phyloP scores from a whole-genome alignment of 768 basidiomycete species.

The Psilocybe subaeruginosa region DNA sequence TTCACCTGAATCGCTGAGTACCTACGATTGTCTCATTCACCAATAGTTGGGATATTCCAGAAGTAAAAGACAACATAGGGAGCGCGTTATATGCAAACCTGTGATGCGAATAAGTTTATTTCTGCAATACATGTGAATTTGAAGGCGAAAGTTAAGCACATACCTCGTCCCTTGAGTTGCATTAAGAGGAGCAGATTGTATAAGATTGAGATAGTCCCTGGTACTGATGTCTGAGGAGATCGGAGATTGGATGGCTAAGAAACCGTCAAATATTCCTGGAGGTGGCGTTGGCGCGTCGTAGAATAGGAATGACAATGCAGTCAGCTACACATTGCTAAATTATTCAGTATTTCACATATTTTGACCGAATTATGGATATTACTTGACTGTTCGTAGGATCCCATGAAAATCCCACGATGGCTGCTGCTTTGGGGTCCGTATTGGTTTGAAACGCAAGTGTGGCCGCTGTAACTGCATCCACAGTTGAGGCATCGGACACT shows the following conservation, averaged over 20 bases:
- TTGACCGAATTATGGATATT: slow-evolving; percentile 9
- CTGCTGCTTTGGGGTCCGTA: slow-evolving; percentile 24
- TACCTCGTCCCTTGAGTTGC: slow-evolving; percentile 23
- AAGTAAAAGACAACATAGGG: slow-evolving; percentile 33
- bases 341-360: neutral
- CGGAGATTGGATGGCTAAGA: slow-evolving; percentile 39
- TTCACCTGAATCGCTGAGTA: neutral
- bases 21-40: slow-evolving; percentile 41
- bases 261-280: slow-evolving; percentile 47
- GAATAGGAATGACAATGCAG: slow-evolving; percentile 37
- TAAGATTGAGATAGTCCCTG: slow-evolving; percentile 34
- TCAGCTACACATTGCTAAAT: neutral
- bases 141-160: slow-evolving; percentile 7
- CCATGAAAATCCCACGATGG: slow-evolving; percentile 7
- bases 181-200: slow-evolving; percentile 32
- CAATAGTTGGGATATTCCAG: slow-evolving; percentile 34
- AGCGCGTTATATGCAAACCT: slow-evolving; percentile 32
- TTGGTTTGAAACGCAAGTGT: slow-evolving; percentile 7
- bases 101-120: neutral
- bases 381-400: neutral
- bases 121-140: neutral
- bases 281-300: slow-evolving; percentile 54
- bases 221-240: slow-evolving; percentile 34
- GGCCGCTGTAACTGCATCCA: slow-evolving; percentile 5
- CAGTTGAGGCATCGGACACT: neutral